Percentiles rank a stretch among this genome's conserved stretches.
Evolutionary conservation across 768 basidiomycete genomes (phyloP).

Genomic region (Lactarius hengduanensis): DNA sequence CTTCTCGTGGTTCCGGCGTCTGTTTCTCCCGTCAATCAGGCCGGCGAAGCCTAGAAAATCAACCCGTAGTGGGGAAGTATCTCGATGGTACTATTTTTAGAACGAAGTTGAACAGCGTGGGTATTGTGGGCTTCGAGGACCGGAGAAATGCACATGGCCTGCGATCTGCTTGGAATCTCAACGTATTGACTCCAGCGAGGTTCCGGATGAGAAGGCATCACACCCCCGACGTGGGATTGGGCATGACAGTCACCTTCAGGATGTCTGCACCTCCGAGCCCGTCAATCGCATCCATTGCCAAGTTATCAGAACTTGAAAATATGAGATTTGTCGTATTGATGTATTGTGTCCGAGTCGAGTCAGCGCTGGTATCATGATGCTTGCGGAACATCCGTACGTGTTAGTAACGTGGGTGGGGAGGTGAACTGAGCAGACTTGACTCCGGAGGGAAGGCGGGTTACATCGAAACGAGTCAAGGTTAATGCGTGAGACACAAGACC

Average conservation of each 20-base stretch:
- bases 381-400: no score
- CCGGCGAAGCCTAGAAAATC: neutral
- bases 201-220: neutral
- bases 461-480: no score
- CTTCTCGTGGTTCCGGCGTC: neutral
- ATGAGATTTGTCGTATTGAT: no score
- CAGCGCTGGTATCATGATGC: no score
- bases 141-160: neutral
- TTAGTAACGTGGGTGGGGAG: no score
- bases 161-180: neutral
- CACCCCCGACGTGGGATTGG: neutral
- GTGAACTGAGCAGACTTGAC: no score
- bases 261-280: no score
- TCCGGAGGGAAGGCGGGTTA: no score
- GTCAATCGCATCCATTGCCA: no score
- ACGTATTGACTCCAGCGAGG: neutral
- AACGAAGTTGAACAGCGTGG: neutral
- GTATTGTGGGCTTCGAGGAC: neutral
- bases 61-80: neutral
- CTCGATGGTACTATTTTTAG: neutral
- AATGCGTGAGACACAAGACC: no score
- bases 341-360: no score
- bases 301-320: no score
- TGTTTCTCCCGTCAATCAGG: neutral
- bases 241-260: neutral